phyloP scores from a whole-genome alignment of 495 filamentous ascomycete genomes.

The Penicillium chermesinum region DNA sequence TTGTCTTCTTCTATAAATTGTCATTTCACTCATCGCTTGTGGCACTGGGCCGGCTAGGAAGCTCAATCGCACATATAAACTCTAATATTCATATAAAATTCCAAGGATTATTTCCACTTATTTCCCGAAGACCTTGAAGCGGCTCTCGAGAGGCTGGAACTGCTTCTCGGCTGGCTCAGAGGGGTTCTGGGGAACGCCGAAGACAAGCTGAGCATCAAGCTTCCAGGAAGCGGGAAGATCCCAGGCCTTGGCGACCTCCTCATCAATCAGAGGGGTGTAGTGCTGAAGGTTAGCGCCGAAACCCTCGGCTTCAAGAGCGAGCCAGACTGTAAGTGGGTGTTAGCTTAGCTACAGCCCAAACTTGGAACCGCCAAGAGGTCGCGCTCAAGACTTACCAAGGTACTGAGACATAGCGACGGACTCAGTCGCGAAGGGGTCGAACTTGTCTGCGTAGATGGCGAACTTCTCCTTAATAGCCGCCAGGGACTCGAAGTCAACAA shows the following conservation, averaged over 20 bases:
- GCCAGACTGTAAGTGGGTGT: too few relatives aligned
- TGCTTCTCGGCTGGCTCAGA: conserved; percentile 33
- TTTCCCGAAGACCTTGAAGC: conserved; percentile 42
- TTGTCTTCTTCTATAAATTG: too few relatives aligned
- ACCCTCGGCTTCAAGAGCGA: conserved; percentile 45
- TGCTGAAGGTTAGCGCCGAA: conserved; percentile 52
- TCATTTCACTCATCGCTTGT: too few relatives aligned
- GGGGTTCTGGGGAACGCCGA: conserved; percentile 34
- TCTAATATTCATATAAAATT: too few relatives aligned
- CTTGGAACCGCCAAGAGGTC: too few relatives aligned
- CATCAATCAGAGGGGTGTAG: conserved; percentile 49
- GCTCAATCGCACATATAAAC: too few relatives aligned
- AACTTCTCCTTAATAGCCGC: conserved; percentile 39
- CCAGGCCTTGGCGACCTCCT: conserved; percentile 37
- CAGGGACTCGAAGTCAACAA: conserved; percentile 40
- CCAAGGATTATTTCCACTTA: conserved; percentile 6
- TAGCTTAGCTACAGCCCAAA: too few relatives aligned
- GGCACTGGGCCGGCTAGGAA: too few relatives aligned
- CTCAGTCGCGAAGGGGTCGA: conserved; percentile 46
- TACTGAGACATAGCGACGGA: conserved; percentile 51
- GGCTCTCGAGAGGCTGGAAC: conserved; percentile 33
- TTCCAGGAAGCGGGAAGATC: conserved; percentile 41
- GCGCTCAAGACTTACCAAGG: conserved; percentile 31
- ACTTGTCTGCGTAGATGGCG: conserved; percentile 44
- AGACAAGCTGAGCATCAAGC: conserved; percentile 49